Conservation (phyloP, 768 basidiomycete genomes). For the Psilocybe tampanensis region DNA sequence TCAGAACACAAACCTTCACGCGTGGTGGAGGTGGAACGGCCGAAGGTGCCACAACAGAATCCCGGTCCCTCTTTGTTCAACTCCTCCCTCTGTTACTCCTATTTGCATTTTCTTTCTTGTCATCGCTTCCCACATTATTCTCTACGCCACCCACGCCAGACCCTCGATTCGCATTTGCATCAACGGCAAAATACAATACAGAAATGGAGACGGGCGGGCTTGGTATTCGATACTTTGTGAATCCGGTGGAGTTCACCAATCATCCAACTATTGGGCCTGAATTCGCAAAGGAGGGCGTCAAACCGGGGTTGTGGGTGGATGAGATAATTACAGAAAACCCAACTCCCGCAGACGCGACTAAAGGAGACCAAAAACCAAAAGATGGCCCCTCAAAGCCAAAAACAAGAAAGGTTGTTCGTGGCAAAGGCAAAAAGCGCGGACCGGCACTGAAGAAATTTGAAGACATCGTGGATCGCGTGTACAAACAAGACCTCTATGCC, state of each 20-base stretch:
- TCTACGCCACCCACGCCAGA: conserved; percentile 69
- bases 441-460: conserved; percentile 68
- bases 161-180: conserved; percentile 75
- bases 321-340: conserved; percentile 20
- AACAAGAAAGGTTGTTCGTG: conserved; percentile 27
- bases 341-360: conserved; percentile 16
- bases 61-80: conserved; percentile 70
- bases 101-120: conserved; percentile 82
- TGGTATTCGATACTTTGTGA: conserved; percentile 84
- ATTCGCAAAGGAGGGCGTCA: conserved; percentile 52
- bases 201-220: conserved; percentile 71
- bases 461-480: conserved; percentile 70
- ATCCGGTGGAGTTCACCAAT: conserved; percentile 70
- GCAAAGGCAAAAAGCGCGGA: conserved; percentile 35
- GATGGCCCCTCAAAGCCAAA: conserved; percentile 34
- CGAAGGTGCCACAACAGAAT: conserved; percentile 37
- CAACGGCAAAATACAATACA: conserved; percentile 62
- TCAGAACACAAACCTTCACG: conserved; percentile 51
- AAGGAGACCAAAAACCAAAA: conserved; percentile 20
- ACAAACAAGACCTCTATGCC: conserved; percentile 67
- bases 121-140: conserved; percentile 79
- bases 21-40: conserved; percentile 18
- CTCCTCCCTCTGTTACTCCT: conserved; percentile 84
- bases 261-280: conserved; percentile 79
- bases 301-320: conserved; percentile 36